phyloP scores from a whole-genome alignment of 106 monocot species.

The Allium cepa region DNA sequence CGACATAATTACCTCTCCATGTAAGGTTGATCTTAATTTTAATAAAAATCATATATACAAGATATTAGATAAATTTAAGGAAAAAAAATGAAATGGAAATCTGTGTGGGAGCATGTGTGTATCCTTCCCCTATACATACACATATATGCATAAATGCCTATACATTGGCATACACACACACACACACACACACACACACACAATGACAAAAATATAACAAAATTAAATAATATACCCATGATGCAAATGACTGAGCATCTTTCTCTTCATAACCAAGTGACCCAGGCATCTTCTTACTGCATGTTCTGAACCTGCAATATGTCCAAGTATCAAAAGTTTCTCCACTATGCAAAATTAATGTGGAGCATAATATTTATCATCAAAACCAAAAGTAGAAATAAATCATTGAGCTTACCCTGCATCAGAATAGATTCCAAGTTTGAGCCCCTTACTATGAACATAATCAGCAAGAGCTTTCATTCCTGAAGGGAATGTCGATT shows the following conservation, averaged over 20 bases:
- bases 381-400: too few species aligned
- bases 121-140: not conserved
- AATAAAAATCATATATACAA: too few species aligned
- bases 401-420: conserved; percentile 42
- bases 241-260: conserved; percentile 66
- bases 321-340: too few species aligned
- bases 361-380: too few species aligned
- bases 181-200: too few species aligned
- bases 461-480: conserved; percentile 76
- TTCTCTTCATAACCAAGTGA: conserved; percentile 71
- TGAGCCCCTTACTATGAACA: conserved; percentile 72
- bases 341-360: too few species aligned
- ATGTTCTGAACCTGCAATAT: conserved; percentile 20
- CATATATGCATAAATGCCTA: not conserved
- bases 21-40: too few species aligned
- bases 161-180: not conserved
- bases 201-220: not conserved
- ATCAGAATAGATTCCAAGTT: conserved; percentile 74
- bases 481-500: conserved; percentile 64
- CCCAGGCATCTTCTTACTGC: conserved; percentile 67
- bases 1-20: too few species aligned
- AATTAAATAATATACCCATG: conserved; percentile 41
- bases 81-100: too few species aligned
- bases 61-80: too few species aligned
- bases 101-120: not conserved